phyloP scores from a whole-genome alignment of 176 grass and related monocot species.

The Melocanna baccifera region DNA sequence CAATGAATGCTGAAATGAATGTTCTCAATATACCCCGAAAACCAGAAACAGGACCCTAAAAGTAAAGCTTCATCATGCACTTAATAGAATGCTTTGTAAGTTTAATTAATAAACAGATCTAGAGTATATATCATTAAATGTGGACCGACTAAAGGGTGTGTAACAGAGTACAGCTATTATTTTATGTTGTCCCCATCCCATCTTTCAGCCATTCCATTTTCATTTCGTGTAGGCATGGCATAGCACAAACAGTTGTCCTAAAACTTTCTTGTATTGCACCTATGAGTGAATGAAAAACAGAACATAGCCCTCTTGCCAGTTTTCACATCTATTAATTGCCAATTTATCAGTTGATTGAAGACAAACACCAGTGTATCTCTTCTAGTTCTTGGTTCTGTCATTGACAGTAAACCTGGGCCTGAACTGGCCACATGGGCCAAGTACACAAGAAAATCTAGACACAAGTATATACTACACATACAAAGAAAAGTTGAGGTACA shows the following conservation, averaged over 20 bases:
- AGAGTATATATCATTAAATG: slow-evolving; percentile 5
- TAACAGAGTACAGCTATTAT: neutral
- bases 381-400: neutral
- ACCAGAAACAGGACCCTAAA: slow-evolving; percentile 93
- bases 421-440: too few species aligned
- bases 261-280: neutral
- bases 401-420: too few species aligned
- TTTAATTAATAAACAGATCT: slow-evolving; percentile 19
- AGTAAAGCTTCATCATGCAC: slow-evolving; percentile 27
- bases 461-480: too few species aligned
- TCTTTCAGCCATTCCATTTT: neutral
- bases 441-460: too few species aligned
- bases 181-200: neutral
- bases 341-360: neutral
- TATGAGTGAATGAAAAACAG: neutral
- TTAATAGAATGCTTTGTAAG: neutral
- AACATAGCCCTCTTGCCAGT: neutral
- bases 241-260: neutral
- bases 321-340: neutral
- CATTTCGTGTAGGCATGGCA: neutral
- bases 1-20: slow-evolving; percentile 85
- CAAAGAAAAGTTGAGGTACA: neutral
- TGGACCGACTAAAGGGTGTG: neutral
- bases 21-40: slow-evolving; percentile 74
- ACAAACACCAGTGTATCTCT: neutral